Base-by-base conservation (phyloP, 768 basidiomycete genomes). In the Lentinula sp. region DNA sequence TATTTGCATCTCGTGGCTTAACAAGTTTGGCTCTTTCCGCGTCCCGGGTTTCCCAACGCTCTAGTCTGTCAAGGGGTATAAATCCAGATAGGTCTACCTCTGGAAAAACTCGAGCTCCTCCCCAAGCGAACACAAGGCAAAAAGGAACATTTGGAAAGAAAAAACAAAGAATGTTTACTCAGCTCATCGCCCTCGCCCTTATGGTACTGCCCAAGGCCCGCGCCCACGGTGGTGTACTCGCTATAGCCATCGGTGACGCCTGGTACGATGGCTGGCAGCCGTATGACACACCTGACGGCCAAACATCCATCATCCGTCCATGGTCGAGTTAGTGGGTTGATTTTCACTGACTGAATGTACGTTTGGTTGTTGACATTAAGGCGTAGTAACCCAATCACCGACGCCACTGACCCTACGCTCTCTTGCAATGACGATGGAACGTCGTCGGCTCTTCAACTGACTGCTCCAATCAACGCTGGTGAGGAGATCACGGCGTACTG, bases 391-490 rank as follows among this genome's bases (percentile, higher is more conserved):
- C 79, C 79, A 1, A 80, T 80, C 60, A 66, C 64, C 10, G 67
- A 70, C 46, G 72, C 77, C 1, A 75, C 75, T 4, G 72, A 68
- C 40, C 61, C 78, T 1, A 76, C 73, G 0, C 62, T 80, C 18
- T 74, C 77, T 2, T 80, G 79, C 67, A 80, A 80, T 59, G 74
- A 80, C 60, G 75, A 80, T 46, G 78, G 79, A 9, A 69, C 69
- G 2, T 71, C 77, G 4, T 70, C 72, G 18, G 69, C 75, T n/a
- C 66, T 71, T 31, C 79, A 80, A 61, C 68, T 79, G 31, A 79
- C 79, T 6, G 78, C 76, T 0, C 71, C 69, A 2, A 75, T 78
- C 32, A 66, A 70, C 16, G 79, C 79, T 62, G 79, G 79, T 4
- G 73, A 74, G 0, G 60, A 72, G 4, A 72, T 80, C 59, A 75